Base-by-base conservation (phyloP, 2,329 filamentous ascomycete genomes). In the Aspergillus intermedius region DNA sequence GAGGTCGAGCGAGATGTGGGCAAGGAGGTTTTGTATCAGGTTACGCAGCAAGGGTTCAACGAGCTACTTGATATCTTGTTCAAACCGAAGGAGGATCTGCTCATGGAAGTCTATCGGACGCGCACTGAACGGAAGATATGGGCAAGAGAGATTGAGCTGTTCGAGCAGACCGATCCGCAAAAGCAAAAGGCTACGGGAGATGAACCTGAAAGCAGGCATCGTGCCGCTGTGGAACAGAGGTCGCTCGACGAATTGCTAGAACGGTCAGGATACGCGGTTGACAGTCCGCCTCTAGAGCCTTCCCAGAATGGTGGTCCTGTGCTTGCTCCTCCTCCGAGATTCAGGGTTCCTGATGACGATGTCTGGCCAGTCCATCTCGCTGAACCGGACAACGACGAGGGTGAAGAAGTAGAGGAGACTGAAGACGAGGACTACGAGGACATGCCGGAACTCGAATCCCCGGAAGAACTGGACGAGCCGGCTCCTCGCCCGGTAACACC, bases 31-130 rank as follows among this genome's bases (percentile, higher is more conserved):
- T 74, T 97, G 1, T 96, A 95, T 61, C 88, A 95, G 65, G 83
- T 94, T 28, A 90, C 88, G 0, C 90, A 96, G 66, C 87, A 95
- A 67, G 87, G 89, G 0, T 88, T 95, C 71, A 96, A 97, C 61
- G 90, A 97, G 68, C 75, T 97, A 2, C 79, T 98, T 0, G 88
- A 97, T 61, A 79, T 83, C 1, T 76, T 98, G 0, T 98, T 98
- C 73, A 86, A 86, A 57, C 76, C 79, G 4, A 85, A 86, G 55
- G 91, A 97, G 66, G 84, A 91, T 54, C 66, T 88, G 15, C 84
- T 89, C 1, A 71, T 93, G 50, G 77, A 82, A 47, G 84, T 83
- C 9, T 78, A 80, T 7, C 75, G 78, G 44, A 88, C 85, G 0
- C 80, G 79, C 53, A 71, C 73, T 8, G 74, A 81, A 48, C 81